Evolutionary conservation across 2,329 filamentous ascomycete species (phyloP).

Genomic region (Diplodia mutila): DNA sequence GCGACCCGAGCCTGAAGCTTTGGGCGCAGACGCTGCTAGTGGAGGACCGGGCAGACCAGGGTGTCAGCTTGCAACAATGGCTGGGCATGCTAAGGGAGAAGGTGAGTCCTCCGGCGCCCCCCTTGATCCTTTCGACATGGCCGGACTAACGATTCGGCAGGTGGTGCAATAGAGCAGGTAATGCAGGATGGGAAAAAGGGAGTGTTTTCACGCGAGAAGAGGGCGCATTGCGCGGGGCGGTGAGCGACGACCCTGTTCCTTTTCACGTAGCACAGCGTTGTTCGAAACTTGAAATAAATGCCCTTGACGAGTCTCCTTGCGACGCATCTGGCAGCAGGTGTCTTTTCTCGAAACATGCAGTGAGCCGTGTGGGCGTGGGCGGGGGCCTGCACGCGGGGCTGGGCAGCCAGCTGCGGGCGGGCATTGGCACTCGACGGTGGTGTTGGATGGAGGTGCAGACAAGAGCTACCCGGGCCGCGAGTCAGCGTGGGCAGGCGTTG

Average conservation of each 20-base stretch:
- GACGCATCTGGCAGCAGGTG: background rate
- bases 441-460: conserved; percentile 7
- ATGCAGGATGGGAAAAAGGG: conserved; percentile 15
- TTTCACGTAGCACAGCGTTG: conserved; percentile 26
- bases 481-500: conserved; percentile 3
- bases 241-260: conserved; percentile 9
- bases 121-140: conserved; percentile 26
- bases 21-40: conserved; percentile 97
- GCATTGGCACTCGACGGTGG: too few species aligned
- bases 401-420: background rate
- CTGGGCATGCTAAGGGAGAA: conserved; percentile 92
- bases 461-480: conserved; percentile 7
- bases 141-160: conserved; percentile 27
- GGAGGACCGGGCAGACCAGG: conserved; percentile 92
- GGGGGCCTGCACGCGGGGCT: background rate
- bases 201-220: conserved; percentile 2
- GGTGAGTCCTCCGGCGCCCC: conserved; percentile 58
- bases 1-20: conserved; percentile 89
- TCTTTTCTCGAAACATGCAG: conserved; percentile 21
- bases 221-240: conserved; percentile 19
- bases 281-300: conserved; percentile 26
- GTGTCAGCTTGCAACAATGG: conserved; percentile 91
- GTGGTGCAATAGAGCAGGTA: conserved; percentile 41
- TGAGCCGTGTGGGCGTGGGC: background rate
- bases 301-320: conserved; percentile 21